Percentiles rank a stretch among this genome's conserved stretches.
phyloP scores from a whole-genome alignment of 805 yeast genomes.

The Suhomyces kilbournensis region DNA sequence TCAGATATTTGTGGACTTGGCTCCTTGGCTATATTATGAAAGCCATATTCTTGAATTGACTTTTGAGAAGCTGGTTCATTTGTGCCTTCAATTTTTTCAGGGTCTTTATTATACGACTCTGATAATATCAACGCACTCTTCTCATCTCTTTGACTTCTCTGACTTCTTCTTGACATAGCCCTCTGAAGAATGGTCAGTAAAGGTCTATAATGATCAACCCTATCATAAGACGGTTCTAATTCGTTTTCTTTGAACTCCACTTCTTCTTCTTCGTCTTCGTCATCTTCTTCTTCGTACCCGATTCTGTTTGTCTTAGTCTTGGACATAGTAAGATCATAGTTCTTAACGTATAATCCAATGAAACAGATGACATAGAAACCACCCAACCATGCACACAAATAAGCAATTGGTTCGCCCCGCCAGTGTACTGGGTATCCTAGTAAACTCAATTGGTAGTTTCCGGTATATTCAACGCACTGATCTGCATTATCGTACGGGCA shows the following conservation, averaged over 20 bases:
- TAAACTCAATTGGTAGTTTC: conserved; percentile 17
- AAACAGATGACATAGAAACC: conserved; percentile 17
- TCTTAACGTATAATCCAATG: conserved; percentile 14
- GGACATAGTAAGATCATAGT: conserved; percentile 22
- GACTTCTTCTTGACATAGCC: not conserved
- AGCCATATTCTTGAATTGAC: not conserved
- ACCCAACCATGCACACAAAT: conserved; percentile 17
- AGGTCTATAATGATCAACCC: not conserved
- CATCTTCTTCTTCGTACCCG: conserved; percentile 14
- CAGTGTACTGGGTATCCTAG: conserved; percentile 24
- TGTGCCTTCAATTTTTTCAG: not conserved
- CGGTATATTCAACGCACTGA: conserved; percentile 19
- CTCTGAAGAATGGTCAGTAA: not conserved
- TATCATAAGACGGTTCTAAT: not conserved
- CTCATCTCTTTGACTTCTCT: not conserved
- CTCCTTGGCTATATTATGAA: not conserved
- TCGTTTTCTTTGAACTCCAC: not conserved
- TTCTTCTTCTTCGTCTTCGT: conserved; percentile 10
- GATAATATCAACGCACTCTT: not conserved
- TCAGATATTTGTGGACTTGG: not conserved
- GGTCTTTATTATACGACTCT: not conserved
- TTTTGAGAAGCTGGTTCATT: not conserved
- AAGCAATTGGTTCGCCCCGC: conserved; percentile 22
- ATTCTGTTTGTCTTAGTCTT: conserved; percentile 19
- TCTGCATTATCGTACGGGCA: conserved; percentile 37